Percentiles rank a stretch among this genome's conserved stretches.
These are phyloP conservation scores for Aegilops bicornis DNA, from an alignment of 176 grass and related monocot genomes.

Conservation along the genomic window DNA sequence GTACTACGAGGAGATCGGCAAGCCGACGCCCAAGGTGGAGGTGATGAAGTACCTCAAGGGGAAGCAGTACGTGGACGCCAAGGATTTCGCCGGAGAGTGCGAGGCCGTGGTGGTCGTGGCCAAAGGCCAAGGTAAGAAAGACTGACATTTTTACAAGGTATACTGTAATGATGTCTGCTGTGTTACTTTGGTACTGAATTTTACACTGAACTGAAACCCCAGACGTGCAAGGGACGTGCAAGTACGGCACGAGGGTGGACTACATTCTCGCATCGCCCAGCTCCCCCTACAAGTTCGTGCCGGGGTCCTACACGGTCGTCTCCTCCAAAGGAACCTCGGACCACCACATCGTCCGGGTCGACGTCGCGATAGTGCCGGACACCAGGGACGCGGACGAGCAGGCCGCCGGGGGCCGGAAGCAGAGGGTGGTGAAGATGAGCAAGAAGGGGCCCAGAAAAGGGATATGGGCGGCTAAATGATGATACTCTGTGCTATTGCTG, in stretches of 20 bases:
- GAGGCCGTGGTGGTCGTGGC: conserved; percentile 93
- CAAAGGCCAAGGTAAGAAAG: conserved; percentile 83
- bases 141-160: background rate
- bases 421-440: conserved; percentile 62
- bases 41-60: conserved; percentile 91
- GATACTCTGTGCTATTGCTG: background rate
- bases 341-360: conserved; percentile 84
- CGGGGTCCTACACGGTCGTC: conserved; percentile 77
- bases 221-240: conserved; percentile 99
- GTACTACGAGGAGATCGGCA: conserved; percentile 98
- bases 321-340: conserved; percentile 88
- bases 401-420: conserved; percentile 7
- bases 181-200: background rate
- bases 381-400: conserved; percentile 10
- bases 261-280: conserved; percentile 80
- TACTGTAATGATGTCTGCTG: background rate
- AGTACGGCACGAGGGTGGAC: conserved; percentile 92
- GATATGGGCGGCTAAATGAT: conserved; percentile 48
- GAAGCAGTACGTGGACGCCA: conserved; percentile 84
- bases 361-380: conserved; percentile 41
- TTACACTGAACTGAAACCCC: background rate
- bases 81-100: conserved; percentile 89
- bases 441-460: conserved; percentile 50
- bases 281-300: conserved; percentile 71
- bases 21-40: conserved; percentile 92